These are phyloP conservation scores for Phialemonium atrogriseum DNA, from an alignment of 2,329 filamentous ascomycete genomes.

Conservation along the genomic window DNA sequence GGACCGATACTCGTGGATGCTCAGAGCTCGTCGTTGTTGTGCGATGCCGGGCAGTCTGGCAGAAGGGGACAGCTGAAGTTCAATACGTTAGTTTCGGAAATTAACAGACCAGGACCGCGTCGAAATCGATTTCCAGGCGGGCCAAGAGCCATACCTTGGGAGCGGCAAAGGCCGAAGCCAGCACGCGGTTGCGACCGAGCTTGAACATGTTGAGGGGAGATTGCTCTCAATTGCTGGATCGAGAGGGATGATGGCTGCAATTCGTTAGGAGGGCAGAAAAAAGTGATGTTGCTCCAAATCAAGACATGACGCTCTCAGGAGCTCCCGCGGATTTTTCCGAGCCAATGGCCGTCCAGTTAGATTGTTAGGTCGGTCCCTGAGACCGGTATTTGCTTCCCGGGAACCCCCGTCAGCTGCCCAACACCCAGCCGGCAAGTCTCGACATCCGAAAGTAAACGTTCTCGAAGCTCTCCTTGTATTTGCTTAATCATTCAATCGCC, in stretches of 20 bases:
- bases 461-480: no score
- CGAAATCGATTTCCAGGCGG: constrained; percentile 8
- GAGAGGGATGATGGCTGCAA: not conserved
- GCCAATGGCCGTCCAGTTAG: not conserved
- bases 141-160: constrained; percentile 59
- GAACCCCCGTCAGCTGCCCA: no score
- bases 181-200: constrained; percentile 71
- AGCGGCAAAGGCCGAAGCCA: constrained; percentile 72
- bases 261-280: constrained; percentile 1
- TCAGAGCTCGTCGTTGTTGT: constrained; percentile 80
- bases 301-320: constrained; percentile 3
- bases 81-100: constrained; percentile 17
- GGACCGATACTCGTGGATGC: constrained; percentile 97
- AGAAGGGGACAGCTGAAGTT: constrained; percentile 34
- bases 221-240: constrained; percentile 1
- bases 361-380: no score
- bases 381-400: no score
- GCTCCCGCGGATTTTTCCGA: not conserved
- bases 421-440: no score
- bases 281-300: not conserved
- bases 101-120: constrained; percentile 7
- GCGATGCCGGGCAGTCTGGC: constrained; percentile 54
- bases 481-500: no score
- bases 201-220: constrained; percentile 68
- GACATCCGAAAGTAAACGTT: no score